Conservation (phyloP, 495 filamentous ascomycete genomes). For the Margaritispora aquatica region DNA sequence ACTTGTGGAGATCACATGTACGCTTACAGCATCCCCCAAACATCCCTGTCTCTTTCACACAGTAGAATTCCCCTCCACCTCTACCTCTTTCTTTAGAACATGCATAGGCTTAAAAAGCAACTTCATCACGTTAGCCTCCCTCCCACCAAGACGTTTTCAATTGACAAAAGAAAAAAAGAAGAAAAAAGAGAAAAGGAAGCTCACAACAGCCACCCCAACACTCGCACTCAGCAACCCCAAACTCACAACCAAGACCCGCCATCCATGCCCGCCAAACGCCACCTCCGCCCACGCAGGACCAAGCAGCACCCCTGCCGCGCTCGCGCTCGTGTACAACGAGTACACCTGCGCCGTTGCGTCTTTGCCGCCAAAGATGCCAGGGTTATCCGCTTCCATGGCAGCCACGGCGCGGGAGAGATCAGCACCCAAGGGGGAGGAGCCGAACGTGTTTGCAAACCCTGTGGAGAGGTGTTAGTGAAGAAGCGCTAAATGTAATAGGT, state of each 20-base stretch:
- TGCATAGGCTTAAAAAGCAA: not conserved
- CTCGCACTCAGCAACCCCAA: not conserved
- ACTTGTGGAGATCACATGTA: no score
- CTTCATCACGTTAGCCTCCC: not conserved
- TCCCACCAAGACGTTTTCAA: no score
- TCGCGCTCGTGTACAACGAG: not conserved
- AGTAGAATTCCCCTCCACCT: no score
- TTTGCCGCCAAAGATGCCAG: not conserved
- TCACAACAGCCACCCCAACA: not conserved
- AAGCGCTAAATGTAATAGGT: no score
- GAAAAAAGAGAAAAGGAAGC: no score
- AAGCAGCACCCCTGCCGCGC: not conserved
- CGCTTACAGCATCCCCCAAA: no score
- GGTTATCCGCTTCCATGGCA: not conserved
- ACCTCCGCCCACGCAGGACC: not conserved
- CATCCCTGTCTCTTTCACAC: no score
- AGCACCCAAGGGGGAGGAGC: not conserved
- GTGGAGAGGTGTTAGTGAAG: no score
- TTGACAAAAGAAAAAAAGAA: no score
- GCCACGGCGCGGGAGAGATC: not conserved
- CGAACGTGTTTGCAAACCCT: not conserved
- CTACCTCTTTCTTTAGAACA: not conserved
- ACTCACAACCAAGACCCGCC: not conserved
- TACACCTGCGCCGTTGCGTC: not conserved
- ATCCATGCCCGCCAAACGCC: not conserved